Evolutionary conservation across 140 eudicot species (phyloP).

Genomic region (Erigeron philadelphicus): DNA sequence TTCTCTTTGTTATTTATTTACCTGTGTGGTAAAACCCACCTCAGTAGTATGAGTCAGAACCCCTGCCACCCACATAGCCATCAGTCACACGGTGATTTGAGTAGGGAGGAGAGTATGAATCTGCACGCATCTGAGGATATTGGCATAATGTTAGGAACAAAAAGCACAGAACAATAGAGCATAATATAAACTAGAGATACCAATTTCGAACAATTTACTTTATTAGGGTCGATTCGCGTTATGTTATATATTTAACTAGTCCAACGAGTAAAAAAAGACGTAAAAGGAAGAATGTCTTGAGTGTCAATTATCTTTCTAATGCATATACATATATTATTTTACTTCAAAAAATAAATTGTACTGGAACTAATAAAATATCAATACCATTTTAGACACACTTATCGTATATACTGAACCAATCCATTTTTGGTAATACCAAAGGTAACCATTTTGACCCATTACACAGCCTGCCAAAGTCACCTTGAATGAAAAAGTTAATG

Average conservation of each 20-base stretch:
- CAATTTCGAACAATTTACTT: background rate
- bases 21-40: slow-evolving; percentile 36
- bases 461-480: background rate
- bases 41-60: slow-evolving; percentile 41
- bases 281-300: background rate
- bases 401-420: background rate
- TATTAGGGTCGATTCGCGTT: background rate
- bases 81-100: slow-evolving; percentile 36
- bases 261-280: background rate
- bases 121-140: slow-evolving; percentile 37
- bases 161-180: background rate
- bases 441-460: background rate
- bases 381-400: background rate
- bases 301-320: background rate
- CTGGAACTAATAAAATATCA: background rate
- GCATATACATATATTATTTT: background rate
- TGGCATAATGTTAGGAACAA: slow-evolving; percentile 8
- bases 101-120: slow-evolving; percentile 35
- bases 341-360: background rate
- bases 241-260: background rate
- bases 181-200: background rate
- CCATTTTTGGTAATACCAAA: background rate
- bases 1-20: slow-evolving; percentile 23
- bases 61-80: slow-evolving; percentile 39
- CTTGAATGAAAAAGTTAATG: background rate